Percentiles rank a stretch among this genome's conserved stretches.
Conservation (phyloP, 495 filamentous ascomycete species). For the Aspergillus egyptiacus region DNA sequence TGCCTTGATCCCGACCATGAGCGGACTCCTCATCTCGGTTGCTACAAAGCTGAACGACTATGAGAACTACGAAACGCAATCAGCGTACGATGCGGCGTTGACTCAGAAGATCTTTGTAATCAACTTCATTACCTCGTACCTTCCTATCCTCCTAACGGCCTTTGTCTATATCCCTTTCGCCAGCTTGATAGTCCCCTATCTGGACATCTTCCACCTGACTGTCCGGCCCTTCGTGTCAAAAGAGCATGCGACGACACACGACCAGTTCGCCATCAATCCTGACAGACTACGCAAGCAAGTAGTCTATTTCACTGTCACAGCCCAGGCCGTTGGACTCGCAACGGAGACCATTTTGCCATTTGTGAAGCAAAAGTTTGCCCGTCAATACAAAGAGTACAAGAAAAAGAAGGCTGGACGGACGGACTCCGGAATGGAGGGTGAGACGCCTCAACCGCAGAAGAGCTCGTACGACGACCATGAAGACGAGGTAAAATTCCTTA, state of each 20-base stretch:
- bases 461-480: conserved; percentile 46
- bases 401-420: conserved; percentile 27
- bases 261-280: conserved; percentile 76
- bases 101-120: conserved; percentile 90
- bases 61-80: conserved; percentile 88
- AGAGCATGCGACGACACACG: conserved; percentile 54
- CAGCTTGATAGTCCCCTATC: conserved; percentile 75
- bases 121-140: conserved; percentile 96
- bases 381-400: conserved; percentile 61
- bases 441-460: conserved; percentile 17
- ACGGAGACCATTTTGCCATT: conserved; percentile 85
- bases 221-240: conserved; percentile 67
- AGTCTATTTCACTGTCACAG: conserved; percentile 95
- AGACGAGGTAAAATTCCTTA: conserved; percentile 72
- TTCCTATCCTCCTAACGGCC: conserved; percentile 85
- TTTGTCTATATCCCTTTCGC: conserved; percentile 98
- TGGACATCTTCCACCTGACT: conserved; percentile 78
- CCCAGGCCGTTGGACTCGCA: conserved; percentile 81
- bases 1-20: conserved; percentile 72
- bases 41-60: conserved; percentile 75
- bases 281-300: conserved; percentile 82
- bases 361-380: conserved; percentile 66
- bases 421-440: conserved; percentile 19
- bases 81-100: conserved; percentile 71
- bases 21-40: conserved; percentile 65